These are phyloP conservation scores for Myxozyma melibiosi DNA, from an alignment of 805 yeast species.

Conservation along the genomic window DNA sequence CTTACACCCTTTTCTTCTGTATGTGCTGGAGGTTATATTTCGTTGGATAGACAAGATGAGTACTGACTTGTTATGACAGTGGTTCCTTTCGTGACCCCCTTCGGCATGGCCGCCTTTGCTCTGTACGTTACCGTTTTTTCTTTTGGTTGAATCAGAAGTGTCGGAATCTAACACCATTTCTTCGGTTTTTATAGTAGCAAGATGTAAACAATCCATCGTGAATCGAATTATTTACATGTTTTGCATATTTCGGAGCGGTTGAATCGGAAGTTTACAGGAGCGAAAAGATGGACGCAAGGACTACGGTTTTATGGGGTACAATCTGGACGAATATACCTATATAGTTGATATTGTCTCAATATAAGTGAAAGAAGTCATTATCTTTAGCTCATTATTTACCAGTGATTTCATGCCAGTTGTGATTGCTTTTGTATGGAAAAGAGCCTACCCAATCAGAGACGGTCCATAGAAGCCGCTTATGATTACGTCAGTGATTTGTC, in stretches of 20 bases:
- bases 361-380: background rate
- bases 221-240: background rate
- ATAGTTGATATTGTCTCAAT: too few species aligned
- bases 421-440: too few species aligned
- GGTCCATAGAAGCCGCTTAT: background rate
- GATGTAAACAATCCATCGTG: slow-evolving; percentile 9
- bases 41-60: background rate
- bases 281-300: too few species aligned
- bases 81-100: slow-evolving; percentile 32
- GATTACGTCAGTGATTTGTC: background rate
- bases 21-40: slow-evolving; percentile 4
- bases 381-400: background rate
- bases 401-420: background rate
- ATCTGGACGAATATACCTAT: too few species aligned
- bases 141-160: background rate
- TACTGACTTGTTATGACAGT: slow-evolving; percentile 6
- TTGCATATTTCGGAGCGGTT: background rate
- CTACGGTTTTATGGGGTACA: too few species aligned
- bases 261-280: too few species aligned
- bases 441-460: background rate
- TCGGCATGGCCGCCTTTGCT: slow-evolving; percentile 32
- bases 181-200: slow-evolving; percentile 18
- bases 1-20: slow-evolving; percentile 28
- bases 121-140: slow-evolving; percentile 22
- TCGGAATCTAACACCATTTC: background rate